A percentile compares a stretch with the other conserved stretches of the same genome.
phyloP scores from a whole-genome alignment of 495 filamentous ascomycete species.

The Aspergillus avenaceus region DNA sequence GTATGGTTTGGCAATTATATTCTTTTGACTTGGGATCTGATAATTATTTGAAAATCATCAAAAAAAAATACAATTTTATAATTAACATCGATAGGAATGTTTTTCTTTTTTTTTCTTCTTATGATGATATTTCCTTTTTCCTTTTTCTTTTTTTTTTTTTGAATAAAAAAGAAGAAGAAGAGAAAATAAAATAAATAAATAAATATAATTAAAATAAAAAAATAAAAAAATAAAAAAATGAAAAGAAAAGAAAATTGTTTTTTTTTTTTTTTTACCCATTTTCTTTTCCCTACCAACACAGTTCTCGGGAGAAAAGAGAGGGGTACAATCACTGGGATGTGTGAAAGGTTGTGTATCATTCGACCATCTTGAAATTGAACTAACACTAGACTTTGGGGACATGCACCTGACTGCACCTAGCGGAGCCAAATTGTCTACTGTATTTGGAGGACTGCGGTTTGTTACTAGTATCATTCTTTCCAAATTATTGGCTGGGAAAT shows the following conservation, averaged over 20 bases:
- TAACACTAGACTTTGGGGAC: neutral
- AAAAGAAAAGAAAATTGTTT: neutral
- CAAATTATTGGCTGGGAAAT: neutral
- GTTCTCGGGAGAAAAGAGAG: neutral
- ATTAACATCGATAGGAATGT: neutral
- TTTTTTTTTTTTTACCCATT: neutral
- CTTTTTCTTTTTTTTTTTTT: slow-evolving; percentile 1
- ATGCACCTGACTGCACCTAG: neutral
- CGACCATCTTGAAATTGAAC: neutral
- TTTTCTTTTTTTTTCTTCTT: neutral
- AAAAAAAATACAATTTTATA: no score
- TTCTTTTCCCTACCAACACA: neutral
- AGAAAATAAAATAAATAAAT: neutral
- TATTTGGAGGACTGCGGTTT: neutral
- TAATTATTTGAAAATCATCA: no score
- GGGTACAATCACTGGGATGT: neutral
- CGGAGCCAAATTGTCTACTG: neutral
- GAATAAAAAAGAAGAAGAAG: no score
- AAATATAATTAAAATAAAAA: neutral
- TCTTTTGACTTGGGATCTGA: no score
- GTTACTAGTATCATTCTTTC: neutral
- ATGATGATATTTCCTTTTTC: slow-evolving; percentile 1
- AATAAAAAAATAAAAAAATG: no score
- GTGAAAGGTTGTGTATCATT: neutral
- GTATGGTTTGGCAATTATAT: no score